These are phyloP conservation scores for Sorghum bicolor DNA, from an alignment of 176 grass and related monocot species.

Conservation along the genomic window DNA sequence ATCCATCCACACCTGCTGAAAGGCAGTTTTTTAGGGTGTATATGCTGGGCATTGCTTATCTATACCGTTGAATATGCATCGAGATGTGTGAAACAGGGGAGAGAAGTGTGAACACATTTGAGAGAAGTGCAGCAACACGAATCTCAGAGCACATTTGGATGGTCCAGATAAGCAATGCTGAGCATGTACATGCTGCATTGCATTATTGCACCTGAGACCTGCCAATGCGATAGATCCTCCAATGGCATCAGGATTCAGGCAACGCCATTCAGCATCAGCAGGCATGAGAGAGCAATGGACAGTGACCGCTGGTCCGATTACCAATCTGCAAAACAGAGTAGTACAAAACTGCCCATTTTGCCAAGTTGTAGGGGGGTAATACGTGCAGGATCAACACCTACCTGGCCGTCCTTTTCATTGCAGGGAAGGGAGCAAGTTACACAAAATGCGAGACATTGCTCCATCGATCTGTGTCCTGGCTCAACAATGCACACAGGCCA, in stretches of 20 bases:
- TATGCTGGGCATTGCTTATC: no score
- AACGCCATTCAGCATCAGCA: slow-evolving; percentile 7
- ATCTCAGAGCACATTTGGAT: no score
- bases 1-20: background rate
- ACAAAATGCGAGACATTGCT: slow-evolving; percentile 8
- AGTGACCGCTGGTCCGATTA: background rate
- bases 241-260: slow-evolving; percentile 3
- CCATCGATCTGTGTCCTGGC: slow-evolving; percentile 9
- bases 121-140: no score
- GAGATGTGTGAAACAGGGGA: no score
- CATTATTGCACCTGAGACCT: background rate
- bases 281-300: background rate
- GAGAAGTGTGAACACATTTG: no score
- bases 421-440: slow-evolving; percentile 34
- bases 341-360: background rate
- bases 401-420: slow-evolving; percentile 29
- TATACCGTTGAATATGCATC: no score
- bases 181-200: no score
- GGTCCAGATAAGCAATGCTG: no score
- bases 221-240: background rate
- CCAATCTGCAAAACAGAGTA: background rate
- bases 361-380: background rate
- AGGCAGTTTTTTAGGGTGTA: no score
- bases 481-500: slow-evolving; percentile 41
- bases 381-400: background rate